These are phyloP conservation scores for Backusella mclennaniae DNA, from an alignment of 192 early-diverging fungal genomes.

Conservation along the genomic window DNA sequence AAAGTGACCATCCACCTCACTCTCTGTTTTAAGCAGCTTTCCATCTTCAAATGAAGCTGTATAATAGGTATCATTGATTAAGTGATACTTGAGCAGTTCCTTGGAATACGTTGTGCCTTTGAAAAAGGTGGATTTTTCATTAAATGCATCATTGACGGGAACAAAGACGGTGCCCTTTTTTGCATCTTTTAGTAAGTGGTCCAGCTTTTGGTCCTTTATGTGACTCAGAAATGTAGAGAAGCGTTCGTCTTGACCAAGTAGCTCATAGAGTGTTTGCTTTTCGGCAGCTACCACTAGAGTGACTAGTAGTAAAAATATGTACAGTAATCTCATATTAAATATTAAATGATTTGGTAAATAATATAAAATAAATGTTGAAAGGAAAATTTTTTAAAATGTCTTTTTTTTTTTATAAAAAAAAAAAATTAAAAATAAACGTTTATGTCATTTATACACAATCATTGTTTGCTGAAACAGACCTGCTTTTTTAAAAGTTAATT, in stretches of 20 bases:
- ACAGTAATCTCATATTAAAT: neutral
- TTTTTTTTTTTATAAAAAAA: neutral
- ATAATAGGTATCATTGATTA: neutral
- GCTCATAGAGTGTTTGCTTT: neutral
- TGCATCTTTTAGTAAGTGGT: neutral
- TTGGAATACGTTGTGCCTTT: conserved; percentile 17
- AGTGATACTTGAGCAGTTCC: conserved; percentile 21
- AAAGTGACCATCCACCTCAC: neutral
- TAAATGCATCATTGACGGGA: conserved; percentile 45
- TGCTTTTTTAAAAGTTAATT: neutral
- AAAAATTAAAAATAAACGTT: neutral
- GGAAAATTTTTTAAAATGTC: neutral
- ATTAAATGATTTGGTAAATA: neutral
- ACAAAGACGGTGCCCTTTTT: conserved; percentile 43
- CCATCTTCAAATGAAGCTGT: conserved; percentile 21
- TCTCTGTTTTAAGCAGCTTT: conserved; percentile 12
- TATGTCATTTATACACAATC: neutral
- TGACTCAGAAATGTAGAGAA: neutral
- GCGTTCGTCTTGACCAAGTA: neutral
- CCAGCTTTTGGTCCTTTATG: neutral
- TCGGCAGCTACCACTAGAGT: neutral
- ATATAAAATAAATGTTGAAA: neutral
- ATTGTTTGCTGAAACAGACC: neutral
- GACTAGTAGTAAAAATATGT: neutral
- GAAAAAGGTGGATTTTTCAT: conserved; percentile 10